A percentile compares a stretch with the other conserved stretches of the same genome.
Evolutionary conservation across 2,329 filamentous ascomycete species (phyloP).

Genomic region (Chrysoporthe deuterocubensis): DNA sequence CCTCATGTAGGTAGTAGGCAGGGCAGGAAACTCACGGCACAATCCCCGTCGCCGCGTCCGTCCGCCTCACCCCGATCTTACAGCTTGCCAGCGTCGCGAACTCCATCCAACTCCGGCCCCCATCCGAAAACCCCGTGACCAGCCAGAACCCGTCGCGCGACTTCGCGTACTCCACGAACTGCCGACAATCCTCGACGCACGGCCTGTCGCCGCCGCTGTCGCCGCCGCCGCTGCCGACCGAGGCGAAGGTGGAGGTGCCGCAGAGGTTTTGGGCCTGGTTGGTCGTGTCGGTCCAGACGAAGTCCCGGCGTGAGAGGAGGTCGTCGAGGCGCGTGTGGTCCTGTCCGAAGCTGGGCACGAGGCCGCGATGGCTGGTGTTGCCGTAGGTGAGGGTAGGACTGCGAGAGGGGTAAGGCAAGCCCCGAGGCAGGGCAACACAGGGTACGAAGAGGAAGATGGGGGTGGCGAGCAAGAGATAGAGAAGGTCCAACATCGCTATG

Average conservation of each 20-base stretch:
- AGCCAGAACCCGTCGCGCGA: slow-evolving; percentile 24
- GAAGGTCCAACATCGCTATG: not conserved
- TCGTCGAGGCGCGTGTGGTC: slow-evolving; percentile 22
- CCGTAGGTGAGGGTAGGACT: not conserved
- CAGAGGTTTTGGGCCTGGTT: slow-evolving; percentile 20
- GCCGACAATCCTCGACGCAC: slow-evolving; percentile 7
- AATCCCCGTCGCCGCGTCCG: slow-evolving; percentile 9
- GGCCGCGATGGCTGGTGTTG: slow-evolving; percentile 6
- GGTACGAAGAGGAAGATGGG: slow-evolving; percentile 3
- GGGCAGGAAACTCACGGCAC: slow-evolving; percentile 19
- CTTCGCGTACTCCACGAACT: slow-evolving; percentile 14
- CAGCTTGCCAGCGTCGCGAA: slow-evolving; percentile 24
- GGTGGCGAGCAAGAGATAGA: not conserved
- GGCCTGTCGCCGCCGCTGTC: slow-evolving; percentile 6
- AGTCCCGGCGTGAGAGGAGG: slow-evolving; percentile 22
- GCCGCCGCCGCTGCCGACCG: not conserved
- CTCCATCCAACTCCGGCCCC: slow-evolving; percentile 12
- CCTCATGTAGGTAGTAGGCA: too few relatives aligned
- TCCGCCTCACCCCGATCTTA: slow-evolving; percentile 17
- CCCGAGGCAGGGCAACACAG: slow-evolving; percentile 7
- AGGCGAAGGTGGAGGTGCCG: slow-evolving; percentile 14
- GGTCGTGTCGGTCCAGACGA: slow-evolving; percentile 22
- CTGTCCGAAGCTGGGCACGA: slow-evolving; percentile 13
- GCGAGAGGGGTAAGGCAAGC: not conserved
- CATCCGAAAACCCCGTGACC: slow-evolving; percentile 17